phyloP scores from a whole-genome alignment of 108 stramenopile species.

The Skeletonema tropicum region DNA sequence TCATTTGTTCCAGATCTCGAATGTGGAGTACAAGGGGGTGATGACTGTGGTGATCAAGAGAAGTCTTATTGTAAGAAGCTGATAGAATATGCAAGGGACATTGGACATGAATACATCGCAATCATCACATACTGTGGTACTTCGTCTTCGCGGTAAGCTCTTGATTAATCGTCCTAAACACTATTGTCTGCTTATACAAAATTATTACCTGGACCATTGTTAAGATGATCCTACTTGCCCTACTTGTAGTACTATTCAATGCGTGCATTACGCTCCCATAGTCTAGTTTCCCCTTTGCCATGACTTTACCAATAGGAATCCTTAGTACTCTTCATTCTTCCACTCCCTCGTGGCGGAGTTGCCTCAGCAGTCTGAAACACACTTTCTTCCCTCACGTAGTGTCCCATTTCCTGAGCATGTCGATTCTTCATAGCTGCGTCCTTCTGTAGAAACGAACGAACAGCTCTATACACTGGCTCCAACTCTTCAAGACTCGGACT shows the following conservation, averaged over 20 bases:
- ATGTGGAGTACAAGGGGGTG: neutral
- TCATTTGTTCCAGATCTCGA: neutral
- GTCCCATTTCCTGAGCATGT: neutral
- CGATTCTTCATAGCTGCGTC: constrained; percentile 23
- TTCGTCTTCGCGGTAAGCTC: too few relatives aligned
- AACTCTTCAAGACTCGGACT: constrained; percentile 15
- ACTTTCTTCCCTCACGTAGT: neutral
- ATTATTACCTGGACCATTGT: too few relatives aligned
- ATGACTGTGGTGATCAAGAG: too few relatives aligned
- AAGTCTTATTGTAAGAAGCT: too few relatives aligned
- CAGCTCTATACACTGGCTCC: constrained; percentile 29
- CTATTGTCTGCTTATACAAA: too few relatives aligned
- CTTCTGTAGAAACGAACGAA: constrained; percentile 24
- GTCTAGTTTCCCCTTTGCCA: neutral
- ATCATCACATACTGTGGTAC: too few relatives aligned
- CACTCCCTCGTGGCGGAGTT: neutral
- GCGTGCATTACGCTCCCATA: too few relatives aligned
- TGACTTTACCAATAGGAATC: neutral
- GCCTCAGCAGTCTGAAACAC: neutral
- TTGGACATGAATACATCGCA: too few relatives aligned
- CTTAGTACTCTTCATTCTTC: neutral
- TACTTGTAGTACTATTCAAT: too few relatives aligned
- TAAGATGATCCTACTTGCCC: too few relatives aligned
- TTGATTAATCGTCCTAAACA: too few relatives aligned
- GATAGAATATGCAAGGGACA: too few relatives aligned